A percentile compares a stretch with the other conserved stretches of the same genome.
phyloP scores from a whole-genome alignment of 2,329 filamentous ascomycete genomes.

The Orbilia quercus region DNA sequence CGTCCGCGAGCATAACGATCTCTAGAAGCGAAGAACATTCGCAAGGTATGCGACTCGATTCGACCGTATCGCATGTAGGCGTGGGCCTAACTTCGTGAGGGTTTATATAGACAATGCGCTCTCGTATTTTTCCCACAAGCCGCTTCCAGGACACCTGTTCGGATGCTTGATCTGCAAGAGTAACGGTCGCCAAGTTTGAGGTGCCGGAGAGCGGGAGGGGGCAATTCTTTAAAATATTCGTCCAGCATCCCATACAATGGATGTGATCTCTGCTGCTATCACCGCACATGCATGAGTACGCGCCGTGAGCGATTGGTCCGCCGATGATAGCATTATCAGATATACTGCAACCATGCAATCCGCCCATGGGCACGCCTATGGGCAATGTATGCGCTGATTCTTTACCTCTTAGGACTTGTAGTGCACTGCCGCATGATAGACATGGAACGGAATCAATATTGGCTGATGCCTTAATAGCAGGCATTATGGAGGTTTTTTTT shows the following conservation, averaged over 20 bases:
- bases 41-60: constrained; percentile 23
- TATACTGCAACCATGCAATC: constrained; percentile 18
- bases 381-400: constrained; percentile 25
- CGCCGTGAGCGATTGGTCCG: constrained; percentile 26
- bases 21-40: constrained; percentile 21
- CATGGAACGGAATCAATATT: constrained; percentile 27
- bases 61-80: constrained; percentile 19
- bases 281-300: constrained; percentile 25
- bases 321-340: constrained; percentile 30
- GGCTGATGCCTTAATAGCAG: constrained; percentile 17
- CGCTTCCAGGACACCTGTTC: constrained; percentile 17
- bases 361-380: constrained; percentile 14
- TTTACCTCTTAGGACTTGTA: constrained; percentile 27
- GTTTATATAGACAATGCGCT: constrained; percentile 26
- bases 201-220: constrained; percentile 19
- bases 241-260: constrained; percentile 28
- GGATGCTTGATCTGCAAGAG: constrained; percentile 8
- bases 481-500: constrained; percentile 22
- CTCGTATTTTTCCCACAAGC: constrained; percentile 21
- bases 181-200: constrained; percentile 15
- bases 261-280: constrained; percentile 21
- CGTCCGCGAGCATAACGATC: constrained; percentile 15
- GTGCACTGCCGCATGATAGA: constrained; percentile 21
- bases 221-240: constrained; percentile 21
- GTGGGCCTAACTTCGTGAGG: constrained; percentile 25